Percentiles rank a stretch among this genome's conserved stretches.
Evolutionary conservation across 345 rosid species (phyloP).

Genomic region (Citrus unshiu): DNA sequence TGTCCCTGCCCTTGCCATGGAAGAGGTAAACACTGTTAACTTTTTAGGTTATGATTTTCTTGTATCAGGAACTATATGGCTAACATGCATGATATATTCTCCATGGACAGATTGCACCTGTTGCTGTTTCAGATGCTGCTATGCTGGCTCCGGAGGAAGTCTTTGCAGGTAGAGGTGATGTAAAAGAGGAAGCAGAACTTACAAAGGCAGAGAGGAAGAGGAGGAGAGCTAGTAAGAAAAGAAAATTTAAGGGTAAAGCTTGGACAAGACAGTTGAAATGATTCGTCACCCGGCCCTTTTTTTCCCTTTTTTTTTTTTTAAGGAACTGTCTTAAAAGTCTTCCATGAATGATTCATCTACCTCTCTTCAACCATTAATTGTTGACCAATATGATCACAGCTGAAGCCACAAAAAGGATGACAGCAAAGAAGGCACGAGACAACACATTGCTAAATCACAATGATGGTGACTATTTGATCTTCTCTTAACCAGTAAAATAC

Average conservation of each 20-base stretch:
- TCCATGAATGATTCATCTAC: not conserved
- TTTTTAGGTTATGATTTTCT: not conserved
- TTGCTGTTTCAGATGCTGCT: conserved; percentile 93
- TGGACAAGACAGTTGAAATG: not conserved
- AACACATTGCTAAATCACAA: conserved; percentile 11
- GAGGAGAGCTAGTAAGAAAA: conserved; percentile 97
- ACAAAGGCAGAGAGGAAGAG: conserved; percentile 85
- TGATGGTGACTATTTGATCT: conserved; percentile 34
- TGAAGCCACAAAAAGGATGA: conserved; percentile 46
- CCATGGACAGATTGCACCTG: conserved; percentile 70
- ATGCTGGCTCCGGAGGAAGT: conserved; percentile 99
- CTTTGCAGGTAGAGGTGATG: conserved; percentile 72
- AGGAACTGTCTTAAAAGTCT: not conserved
- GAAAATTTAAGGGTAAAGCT: conserved; percentile 71
- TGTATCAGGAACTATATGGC: not conserved
- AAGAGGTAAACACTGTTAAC: conserved; percentile 57
- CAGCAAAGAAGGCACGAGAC: conserved; percentile 41
- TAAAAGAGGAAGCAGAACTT: conserved; percentile 83
- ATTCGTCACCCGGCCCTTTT: not conserved
- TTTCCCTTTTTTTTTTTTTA: too few species aligned
- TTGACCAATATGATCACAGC: conserved; percentile 36
- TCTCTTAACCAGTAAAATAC: not conserved
- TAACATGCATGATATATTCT: conserved; percentile 14
- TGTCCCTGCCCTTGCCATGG: conserved; percentile 97
- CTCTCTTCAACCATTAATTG: conserved; percentile 1